These are phyloP conservation scores for Metschnikowia lunata DNA, from an alignment of 805 yeast species.

Conservation along the genomic window DNA sequence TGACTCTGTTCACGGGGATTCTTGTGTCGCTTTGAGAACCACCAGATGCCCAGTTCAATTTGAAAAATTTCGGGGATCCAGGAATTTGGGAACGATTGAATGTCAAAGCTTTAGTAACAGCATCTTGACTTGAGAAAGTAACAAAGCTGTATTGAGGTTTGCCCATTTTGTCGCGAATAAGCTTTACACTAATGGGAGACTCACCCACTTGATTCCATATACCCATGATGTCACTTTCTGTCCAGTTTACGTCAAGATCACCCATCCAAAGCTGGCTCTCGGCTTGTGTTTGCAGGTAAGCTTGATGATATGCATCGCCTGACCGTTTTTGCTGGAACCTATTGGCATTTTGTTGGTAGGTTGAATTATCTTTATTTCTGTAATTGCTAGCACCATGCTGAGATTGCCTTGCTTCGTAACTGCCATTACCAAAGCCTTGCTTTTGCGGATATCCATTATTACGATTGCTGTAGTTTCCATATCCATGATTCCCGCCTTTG, in stretches of 20 bases:
- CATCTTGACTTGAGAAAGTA: constrained; percentile 57
- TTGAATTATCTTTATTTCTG: neutral
- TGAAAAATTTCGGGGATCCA: constrained; percentile 50
- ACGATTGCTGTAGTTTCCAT: neutral
- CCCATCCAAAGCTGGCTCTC: constrained; percentile 75
- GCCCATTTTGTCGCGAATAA: constrained; percentile 60
- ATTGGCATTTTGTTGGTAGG: constrained; percentile 1
- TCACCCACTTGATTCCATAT: constrained; percentile 76
- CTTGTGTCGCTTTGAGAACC: constrained; percentile 20
- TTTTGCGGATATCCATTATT: constrained; percentile 1
- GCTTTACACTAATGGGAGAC: constrained; percentile 51
- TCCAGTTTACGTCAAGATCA: constrained; percentile 81
- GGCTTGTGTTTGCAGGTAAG: constrained; percentile 15
- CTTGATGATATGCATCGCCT: constrained; percentile 13
- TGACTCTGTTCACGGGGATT: neutral
- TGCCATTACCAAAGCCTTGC: neutral
- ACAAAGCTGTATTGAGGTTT: constrained; percentile 66
- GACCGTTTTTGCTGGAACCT: constrained; percentile 5
- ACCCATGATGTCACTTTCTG: constrained; percentile 58
- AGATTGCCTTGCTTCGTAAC: neutral
- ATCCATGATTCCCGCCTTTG: neutral
- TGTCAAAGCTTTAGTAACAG: constrained; percentile 61
- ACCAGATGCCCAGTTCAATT: constrained; percentile 79
- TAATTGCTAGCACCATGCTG: neutral
- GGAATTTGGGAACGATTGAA: constrained; percentile 71